phyloP scores from a whole-genome alignment of 495 filamentous ascomycete species.

The Penicillium riverlandense region DNA sequence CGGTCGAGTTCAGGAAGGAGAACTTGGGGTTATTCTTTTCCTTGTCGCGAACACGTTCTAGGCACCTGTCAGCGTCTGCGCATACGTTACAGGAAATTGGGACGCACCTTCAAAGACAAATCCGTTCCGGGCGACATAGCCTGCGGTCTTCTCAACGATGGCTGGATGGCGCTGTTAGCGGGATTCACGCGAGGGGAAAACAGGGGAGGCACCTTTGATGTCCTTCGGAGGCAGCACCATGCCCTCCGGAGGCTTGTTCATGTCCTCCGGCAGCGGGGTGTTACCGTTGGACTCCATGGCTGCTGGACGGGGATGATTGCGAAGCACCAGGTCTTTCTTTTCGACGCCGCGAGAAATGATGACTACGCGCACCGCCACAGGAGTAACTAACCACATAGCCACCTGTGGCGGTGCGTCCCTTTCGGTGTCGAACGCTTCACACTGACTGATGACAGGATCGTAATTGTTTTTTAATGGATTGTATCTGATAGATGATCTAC shows the following conservation, averaged over 20 bases:
- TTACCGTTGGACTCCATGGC: conserved; percentile 53
- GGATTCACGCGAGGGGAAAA: background rate
- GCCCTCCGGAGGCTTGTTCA: conserved; percentile 71
- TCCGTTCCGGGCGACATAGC: conserved; percentile 81
- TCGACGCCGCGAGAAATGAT: background rate
- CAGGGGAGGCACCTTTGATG: conserved; percentile 52
- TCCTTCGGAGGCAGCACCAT: conserved; percentile 80
- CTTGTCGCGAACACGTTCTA: conserved; percentile 78
- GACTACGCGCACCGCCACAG: background rate
- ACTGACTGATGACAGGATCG: no score
- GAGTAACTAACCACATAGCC: background rate
- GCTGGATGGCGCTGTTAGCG: conserved; percentile 35
- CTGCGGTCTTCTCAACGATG: conserved; percentile 93
- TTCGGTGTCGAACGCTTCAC: no score
- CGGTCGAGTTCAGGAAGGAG: conserved; percentile 73
- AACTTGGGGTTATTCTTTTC: conserved; percentile 83
- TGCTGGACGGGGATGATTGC: conserved; percentile 3
- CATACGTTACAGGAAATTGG: background rate
- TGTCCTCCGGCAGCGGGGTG: conserved; percentile 42
- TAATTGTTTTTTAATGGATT: no score
- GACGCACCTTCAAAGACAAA: conserved; percentile 66
- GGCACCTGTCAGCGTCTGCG: conserved; percentile 9
- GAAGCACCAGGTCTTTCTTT: conserved; percentile 1
- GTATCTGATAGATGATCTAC: no score
- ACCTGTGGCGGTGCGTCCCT: background rate